Evolutionary conservation across 2,329 filamentous ascomycete species (phyloP).

Genomic region (Fusarium annulatum): DNA sequence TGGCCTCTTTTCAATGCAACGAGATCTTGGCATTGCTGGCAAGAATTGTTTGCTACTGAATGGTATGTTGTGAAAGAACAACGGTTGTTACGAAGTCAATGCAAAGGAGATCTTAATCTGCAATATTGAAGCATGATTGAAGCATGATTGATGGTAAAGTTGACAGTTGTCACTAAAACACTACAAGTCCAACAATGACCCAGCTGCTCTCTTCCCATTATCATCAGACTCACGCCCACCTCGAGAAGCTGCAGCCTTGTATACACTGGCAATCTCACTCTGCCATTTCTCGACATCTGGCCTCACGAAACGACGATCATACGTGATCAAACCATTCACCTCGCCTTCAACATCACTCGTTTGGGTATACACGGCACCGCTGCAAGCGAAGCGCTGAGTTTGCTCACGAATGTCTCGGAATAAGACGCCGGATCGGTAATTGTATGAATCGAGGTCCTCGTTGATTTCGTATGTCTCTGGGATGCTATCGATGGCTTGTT

Average conservation of each 20-base stretch:
- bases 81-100: neutral
- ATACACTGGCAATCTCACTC: slow-evolving; percentile 68
- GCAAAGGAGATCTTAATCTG: neutral
- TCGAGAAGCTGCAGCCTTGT: slow-evolving; percentile 61
- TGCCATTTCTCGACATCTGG: slow-evolving; percentile 69
- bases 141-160: fast-evolving
- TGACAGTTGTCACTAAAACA: neutral
- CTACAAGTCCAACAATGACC: slow-evolving; percentile 16
- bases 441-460: slow-evolving; percentile 68
- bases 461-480: slow-evolving; percentile 76
- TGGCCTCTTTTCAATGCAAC: no score
- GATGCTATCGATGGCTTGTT: slow-evolving; percentile 67
- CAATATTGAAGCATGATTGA: fast-evolving
- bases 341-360: slow-evolving; percentile 81
- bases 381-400: slow-evolving; percentile 70
- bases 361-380: slow-evolving; percentile 77
- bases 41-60: neutral
- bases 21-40: fast-evolving
- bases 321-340: slow-evolving; percentile 77
- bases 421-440: slow-evolving; percentile 71
- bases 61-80: fast-evolving
- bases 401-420: slow-evolving; percentile 71
- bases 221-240: slow-evolving; percentile 15
- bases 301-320: slow-evolving; percentile 71
- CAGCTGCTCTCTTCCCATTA: neutral